Evolutionary conservation across 192 early-diverging fungal species (phyloP).

Genomic region (Backusella macrospora): DNA sequence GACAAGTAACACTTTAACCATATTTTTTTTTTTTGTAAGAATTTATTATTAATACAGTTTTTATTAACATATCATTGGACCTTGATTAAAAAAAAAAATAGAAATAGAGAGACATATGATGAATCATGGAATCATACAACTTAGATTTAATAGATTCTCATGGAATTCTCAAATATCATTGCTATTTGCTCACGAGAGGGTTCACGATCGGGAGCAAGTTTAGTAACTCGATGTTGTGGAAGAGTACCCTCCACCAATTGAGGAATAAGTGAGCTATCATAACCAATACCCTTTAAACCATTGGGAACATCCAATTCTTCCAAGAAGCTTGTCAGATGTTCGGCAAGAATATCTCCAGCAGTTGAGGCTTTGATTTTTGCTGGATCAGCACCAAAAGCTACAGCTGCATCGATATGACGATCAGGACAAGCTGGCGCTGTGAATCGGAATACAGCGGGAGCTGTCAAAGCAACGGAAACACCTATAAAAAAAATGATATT

Average conservation of each 20-base stretch:
- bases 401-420: slow-evolving; percentile 82
- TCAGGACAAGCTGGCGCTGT: slow-evolving; percentile 83
- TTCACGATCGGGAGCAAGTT: slow-evolving; percentile 73
- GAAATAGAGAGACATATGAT: background rate
- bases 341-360: slow-evolving; percentile 75
- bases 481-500: slow-evolving; percentile 31
- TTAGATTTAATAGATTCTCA: slow-evolving; percentile 51
- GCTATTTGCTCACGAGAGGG: slow-evolving; percentile 66
- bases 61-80: background rate
- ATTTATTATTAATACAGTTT: background rate
- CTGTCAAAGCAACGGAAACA: slow-evolving; percentile 88
- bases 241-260: slow-evolving; percentile 82
- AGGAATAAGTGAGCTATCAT: slow-evolving; percentile 65
- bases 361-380: slow-evolving; percentile 63
- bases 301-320: slow-evolving; percentile 78
- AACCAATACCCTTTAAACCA: slow-evolving; percentile 80
- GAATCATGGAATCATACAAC: background rate
- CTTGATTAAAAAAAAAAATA: background rate
- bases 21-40: too few species aligned
- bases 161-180: slow-evolving; percentile 63
- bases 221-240: slow-evolving; percentile 93
- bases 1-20: too few species aligned
- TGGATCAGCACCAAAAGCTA: slow-evolving; percentile 73
- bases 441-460: slow-evolving; percentile 86
- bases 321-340: slow-evolving; percentile 78